Evolutionary conservation across 1,284 basidiomycete genomes (phyloP).

Genomic region (Ceratobasidium theobromae): DNA sequence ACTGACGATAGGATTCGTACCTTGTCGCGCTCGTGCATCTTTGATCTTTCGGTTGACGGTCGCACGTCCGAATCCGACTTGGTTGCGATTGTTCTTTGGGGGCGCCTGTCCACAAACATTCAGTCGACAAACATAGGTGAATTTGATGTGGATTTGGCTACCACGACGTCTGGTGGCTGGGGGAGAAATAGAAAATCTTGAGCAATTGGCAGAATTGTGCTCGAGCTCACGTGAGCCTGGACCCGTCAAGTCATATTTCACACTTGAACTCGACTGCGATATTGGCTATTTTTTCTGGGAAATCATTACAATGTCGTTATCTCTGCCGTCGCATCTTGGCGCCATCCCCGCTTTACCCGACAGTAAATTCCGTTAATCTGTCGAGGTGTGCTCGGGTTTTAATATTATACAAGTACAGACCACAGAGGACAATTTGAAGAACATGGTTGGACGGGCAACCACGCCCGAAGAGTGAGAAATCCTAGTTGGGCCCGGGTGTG

Average conservation of each 20-base stretch:
- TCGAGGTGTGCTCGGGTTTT: not conserved
- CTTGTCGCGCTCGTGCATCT: constrained; percentile 70
- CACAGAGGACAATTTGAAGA: constrained; percentile 17
- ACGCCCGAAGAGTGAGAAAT: constrained; percentile 25
- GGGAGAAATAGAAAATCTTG: not conserved
- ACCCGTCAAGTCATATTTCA: too few species aligned
- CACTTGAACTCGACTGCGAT: not conserved
- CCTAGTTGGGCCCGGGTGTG: not conserved
- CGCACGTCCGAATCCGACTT: constrained; percentile 79
- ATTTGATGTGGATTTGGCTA: too few species aligned
- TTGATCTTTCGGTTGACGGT: constrained; percentile 87
- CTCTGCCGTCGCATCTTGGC: constrained; percentile 2
- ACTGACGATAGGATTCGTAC: constrained; percentile 61
- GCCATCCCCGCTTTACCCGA: constrained; percentile 12
- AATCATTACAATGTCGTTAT: not conserved
- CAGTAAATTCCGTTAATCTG: not conserved
- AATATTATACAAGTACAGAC: not conserved
- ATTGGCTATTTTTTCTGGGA: not conserved
- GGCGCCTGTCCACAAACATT: not conserved
- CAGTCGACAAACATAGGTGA: too few species aligned
- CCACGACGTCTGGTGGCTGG: not conserved
- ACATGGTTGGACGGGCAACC: constrained; percentile 13
- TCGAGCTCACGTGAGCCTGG: constrained; percentile 22
- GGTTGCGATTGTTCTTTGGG: constrained; percentile 35
- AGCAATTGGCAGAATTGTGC: too few species aligned